phyloP scores from a whole-genome alignment of 2,329 filamentous ascomycete genomes.

The Calonectria henricotiae region DNA sequence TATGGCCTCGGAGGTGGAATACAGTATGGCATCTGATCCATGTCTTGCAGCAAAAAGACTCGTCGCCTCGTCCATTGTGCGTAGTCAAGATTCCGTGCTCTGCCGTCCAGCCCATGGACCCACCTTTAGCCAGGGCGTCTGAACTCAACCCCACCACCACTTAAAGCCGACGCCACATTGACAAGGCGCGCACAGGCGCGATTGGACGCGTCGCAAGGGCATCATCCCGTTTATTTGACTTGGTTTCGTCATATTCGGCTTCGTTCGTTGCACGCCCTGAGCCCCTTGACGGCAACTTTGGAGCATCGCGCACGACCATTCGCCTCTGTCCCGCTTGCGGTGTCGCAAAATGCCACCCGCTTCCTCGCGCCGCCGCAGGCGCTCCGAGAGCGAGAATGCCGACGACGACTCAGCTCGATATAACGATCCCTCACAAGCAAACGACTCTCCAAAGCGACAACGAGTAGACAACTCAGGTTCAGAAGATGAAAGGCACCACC shows the following conservation, averaged over 20 bases:
- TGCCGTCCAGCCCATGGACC: neutral
- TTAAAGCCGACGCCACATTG: slow-evolving; percentile 46
- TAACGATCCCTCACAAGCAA: slow-evolving; percentile 47
- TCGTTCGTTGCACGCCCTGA: slow-evolving; percentile 16
- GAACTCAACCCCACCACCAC: slow-evolving; percentile 49
- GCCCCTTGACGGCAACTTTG: slow-evolving; percentile 7
- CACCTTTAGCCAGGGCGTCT: slow-evolving; percentile 4
- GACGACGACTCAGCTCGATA: slow-evolving; percentile 53
- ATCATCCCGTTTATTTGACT: slow-evolving; percentile 25
- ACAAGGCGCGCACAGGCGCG: slow-evolving; percentile 47
- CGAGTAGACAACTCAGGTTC: slow-evolving; percentile 51
- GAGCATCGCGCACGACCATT: neutral
- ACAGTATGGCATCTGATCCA: neutral
- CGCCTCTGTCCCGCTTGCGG: neutral
- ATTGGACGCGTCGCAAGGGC: slow-evolving; percentile 44
- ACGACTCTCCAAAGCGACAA: slow-evolving; percentile 58
- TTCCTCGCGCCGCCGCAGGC: slow-evolving; percentile 62
- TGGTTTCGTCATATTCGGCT: slow-evolving; percentile 11
- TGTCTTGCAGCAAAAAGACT: slow-evolving; percentile 1
- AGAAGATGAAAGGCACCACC: slow-evolving; percentile 43
- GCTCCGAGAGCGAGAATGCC: slow-evolving; percentile 62
- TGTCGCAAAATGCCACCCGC: slow-evolving; percentile 52
- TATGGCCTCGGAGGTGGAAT: too few species aligned
- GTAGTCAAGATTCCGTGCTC: slow-evolving; percentile 1
- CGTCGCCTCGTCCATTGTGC: neutral